phyloP scores from a whole-genome alignment of 2,329 filamentous ascomycete species.

The Aspergillus hiratsukae region DNA sequence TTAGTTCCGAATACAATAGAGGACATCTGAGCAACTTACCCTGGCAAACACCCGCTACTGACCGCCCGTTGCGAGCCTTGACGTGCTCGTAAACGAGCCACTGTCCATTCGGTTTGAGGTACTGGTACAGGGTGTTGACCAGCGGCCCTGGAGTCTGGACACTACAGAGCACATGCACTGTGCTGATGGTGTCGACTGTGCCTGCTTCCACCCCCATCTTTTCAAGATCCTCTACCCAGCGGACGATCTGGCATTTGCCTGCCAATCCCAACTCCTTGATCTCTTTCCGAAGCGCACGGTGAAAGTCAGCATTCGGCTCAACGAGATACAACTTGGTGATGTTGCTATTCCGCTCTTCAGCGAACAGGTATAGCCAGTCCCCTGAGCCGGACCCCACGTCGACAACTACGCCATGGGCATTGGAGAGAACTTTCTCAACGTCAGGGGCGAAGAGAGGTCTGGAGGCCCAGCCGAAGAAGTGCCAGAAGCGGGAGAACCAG shows the following conservation, averaged over 20 bases:
- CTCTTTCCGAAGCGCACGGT: neutral
- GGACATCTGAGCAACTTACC: neutral
- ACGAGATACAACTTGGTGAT: slow-evolving; percentile 3
- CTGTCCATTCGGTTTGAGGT: slow-evolving; percentile 2
- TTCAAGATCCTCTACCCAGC: neutral
- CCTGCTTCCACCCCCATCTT: neutral
- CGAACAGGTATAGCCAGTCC: slow-evolving; percentile 6
- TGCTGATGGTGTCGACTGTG: slow-evolving; percentile 3
- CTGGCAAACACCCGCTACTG: neutral
- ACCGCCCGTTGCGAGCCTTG: neutral
- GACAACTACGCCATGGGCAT: slow-evolving; percentile 2
- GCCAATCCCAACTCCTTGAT: neutral
- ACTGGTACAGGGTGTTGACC: neutral
- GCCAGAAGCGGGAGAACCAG: slow-evolving; percentile 8
- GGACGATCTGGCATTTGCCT: slow-evolving; percentile 2
- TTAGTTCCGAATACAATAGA: neutral
- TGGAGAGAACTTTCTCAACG: slow-evolving; percentile 1
- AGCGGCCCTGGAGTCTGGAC: neutral
- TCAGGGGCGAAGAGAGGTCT: slow-evolving; percentile 1
- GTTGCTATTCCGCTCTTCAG: neutral
- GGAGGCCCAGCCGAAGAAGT: slow-evolving; percentile 3
- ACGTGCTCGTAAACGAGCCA: slow-evolving; percentile 9
- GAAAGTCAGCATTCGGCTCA: slow-evolving; percentile 5
- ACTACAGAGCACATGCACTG: slow-evolving; percentile 8
- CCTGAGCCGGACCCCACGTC: slow-evolving; percentile 6